These are phyloP conservation scores for Cornus controversa DNA, from an alignment of 148 eudicot genomes.

Conservation along the genomic window DNA sequence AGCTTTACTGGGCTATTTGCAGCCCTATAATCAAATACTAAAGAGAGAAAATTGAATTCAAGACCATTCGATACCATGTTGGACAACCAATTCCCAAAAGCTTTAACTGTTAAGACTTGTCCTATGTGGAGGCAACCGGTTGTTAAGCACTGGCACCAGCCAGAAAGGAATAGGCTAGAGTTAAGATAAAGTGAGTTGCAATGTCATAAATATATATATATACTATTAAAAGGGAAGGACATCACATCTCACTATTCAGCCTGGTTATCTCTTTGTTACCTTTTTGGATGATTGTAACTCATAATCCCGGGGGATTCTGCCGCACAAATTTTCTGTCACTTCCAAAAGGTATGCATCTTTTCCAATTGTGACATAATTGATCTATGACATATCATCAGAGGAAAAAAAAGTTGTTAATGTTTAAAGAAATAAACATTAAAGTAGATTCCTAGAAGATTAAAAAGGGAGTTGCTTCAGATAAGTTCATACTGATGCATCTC, in stretches of 20 bases:
- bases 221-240: neutral
- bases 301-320: constrained; percentile 57
- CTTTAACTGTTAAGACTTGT: too few relatives aligned
- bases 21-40: too few relatives aligned
- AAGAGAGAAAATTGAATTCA: too few relatives aligned
- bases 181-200: neutral
- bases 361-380: constrained; percentile 74
- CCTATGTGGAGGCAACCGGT: too few relatives aligned
- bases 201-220: neutral
- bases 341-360: constrained; percentile 91
- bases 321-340: constrained; percentile 67
- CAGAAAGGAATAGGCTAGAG: too few relatives aligned
- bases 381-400: constrained; percentile 40
- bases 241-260: neutral
- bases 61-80: too few relatives aligned
- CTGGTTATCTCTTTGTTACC: constrained; percentile 31
- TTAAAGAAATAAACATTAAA: constrained; percentile 14
- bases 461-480: neutral
- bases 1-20: too few relatives aligned
- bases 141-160: too few relatives aligned
- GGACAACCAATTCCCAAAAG: too few relatives aligned
- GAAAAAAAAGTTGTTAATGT: neutral
- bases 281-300: constrained; percentile 92
- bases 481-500: constrained; percentile 65
- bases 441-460: neutral